A percentile compares a stretch with the other conserved stretches of the same genome.
Evolutionary conservation across 2,329 filamentous ascomycete species (phyloP).

Genomic region (Pseudocercospora eumusae): DNA sequence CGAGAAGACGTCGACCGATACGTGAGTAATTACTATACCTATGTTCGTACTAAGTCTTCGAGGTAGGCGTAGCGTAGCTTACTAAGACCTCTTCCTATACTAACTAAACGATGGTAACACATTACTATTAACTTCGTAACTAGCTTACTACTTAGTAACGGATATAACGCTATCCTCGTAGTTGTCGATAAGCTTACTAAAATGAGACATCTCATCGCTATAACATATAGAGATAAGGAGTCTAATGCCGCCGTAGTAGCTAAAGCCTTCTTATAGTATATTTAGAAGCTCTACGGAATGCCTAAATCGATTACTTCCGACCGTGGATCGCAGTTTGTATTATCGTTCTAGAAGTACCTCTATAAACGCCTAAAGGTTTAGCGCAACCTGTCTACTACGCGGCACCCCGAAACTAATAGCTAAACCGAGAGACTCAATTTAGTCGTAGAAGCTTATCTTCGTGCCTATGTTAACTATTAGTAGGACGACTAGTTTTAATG

Average conservation of each 20-base stretch:
- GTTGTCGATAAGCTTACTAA: no score
- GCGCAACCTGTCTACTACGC: background rate
- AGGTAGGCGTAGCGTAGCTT: no score
- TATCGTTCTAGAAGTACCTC: slow-evolving; percentile 4
- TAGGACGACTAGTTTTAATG: slow-evolving; percentile 7
- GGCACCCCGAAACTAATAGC: slow-evolving; percentile 1
- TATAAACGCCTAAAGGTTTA: background rate
- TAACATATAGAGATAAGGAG: no score
- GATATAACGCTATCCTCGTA: no score
- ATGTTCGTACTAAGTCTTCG: no score
- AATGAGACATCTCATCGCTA: no score
- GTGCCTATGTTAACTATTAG: background rate
- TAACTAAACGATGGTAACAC: no score
- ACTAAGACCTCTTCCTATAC: no score
- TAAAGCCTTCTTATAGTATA: background rate
- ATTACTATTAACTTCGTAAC: no score
- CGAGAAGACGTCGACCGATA: no score
- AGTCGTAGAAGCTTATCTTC: background rate
- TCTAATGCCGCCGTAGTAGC: no score
- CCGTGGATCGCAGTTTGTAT: background rate
- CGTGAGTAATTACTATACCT: slow-evolving; percentile 2
- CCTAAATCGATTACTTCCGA: background rate
- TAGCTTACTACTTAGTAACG: no score
- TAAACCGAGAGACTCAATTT: background rate
- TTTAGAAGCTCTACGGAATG: slow-evolving; percentile 3